Base-by-base conservation (phyloP, 2,329 filamentous ascomycete genomes). In the Aureobasidium sp. region DNA sequence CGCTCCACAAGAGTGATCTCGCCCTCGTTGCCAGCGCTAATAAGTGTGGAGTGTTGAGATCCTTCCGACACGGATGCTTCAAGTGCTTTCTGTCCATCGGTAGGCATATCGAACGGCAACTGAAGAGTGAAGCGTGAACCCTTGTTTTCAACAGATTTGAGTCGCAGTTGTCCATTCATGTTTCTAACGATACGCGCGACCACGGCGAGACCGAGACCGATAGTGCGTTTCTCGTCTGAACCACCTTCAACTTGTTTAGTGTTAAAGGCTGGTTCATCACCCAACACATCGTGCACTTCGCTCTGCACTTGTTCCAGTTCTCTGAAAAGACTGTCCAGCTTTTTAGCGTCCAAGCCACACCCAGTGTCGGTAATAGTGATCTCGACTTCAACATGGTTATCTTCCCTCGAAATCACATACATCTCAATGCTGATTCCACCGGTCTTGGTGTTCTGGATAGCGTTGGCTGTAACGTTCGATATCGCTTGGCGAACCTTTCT, bases 131-230 rank as follows among this genome's bases (percentile, higher is more conserved):
- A 97, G 61, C 92, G 87, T 23, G 94, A 95, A 0, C 95, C 94
- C 71, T 91, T 92, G 2, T 92, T 92, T 74, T 92, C 87, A 72
- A 96, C 93, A 0, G 94, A 97, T 72, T 94, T 95, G 1, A 97
- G 80, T 2, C 93, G 89, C 36, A 97, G 78, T 73, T 97, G 94
- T 0, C 94, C 95, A 66, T 95, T 91, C 93, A 97, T 96, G 73
- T 94, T 97, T n/a, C 90, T 88, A 38, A 97, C 85, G 42, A 94
- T 93, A 43, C 94, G 88, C 20, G 93, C 92, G n/a, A 97, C 94
- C 16, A 97, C 85, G 0, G 94, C 94, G n/a, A 97, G 84, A 0
- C 94, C 95, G 13, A 97, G 85, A 0, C 95, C 95, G 1, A 97
- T 79, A 0, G 89, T 90, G 13, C 81, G 79, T 61, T 81, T 81